phyloP scores from a whole-genome alignment of 495 filamentous ascomycete genomes.

The Pyrenula massariospora region DNA sequence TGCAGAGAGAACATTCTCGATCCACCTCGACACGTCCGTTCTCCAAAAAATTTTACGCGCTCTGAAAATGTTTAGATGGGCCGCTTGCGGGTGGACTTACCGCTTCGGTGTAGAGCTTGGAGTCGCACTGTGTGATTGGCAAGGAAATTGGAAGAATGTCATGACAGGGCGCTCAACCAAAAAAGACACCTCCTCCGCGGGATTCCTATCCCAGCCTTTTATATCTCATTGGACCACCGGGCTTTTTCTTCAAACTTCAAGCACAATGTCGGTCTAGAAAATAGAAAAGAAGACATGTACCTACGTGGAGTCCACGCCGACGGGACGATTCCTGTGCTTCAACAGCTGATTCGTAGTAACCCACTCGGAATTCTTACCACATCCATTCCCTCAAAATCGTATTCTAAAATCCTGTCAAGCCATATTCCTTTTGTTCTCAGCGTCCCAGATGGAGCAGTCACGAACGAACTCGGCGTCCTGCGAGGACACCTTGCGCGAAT shows the following conservation, averaged over 20 bases:
- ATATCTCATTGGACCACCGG: neutral
- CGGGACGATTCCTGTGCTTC: neutral
- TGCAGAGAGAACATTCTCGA: too few species aligned
- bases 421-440: neutral
- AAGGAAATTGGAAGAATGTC: too few species aligned
- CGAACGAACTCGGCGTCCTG: slow-evolving; percentile 19
- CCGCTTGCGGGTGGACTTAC: too few species aligned
- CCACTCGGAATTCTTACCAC: neutral
- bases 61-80: too few species aligned
- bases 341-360: neutral
- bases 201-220: too few species aligned
- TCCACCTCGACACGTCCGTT: too few species aligned
- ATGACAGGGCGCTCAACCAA: too few species aligned
- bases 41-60: too few species aligned
- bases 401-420: neutral
- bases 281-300: neutral
- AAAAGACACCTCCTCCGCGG: too few species aligned
- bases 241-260: neutral
- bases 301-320: neutral
- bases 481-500: slow-evolving; percentile 43
- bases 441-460: slow-evolving; percentile 14
- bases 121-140: too few species aligned
- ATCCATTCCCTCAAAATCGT: neutral
- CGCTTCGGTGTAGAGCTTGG: too few species aligned
- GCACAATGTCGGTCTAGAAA: too few species aligned